Conservation (phyloP, 2,329 filamentous ascomycete genomes). For the Mycocentrospora acerina region DNA sequence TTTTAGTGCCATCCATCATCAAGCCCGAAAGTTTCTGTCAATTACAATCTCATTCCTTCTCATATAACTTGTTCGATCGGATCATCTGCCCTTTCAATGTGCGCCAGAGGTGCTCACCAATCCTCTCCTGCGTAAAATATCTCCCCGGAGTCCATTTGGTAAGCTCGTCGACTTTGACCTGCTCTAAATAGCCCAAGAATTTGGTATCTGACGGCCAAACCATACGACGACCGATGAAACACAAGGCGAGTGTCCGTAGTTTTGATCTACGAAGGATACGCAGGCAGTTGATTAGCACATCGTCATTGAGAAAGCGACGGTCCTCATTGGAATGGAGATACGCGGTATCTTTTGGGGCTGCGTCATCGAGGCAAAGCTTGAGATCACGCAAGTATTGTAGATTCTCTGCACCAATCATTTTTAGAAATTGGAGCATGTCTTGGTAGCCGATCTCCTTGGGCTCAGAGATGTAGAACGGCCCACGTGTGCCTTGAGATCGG, state of each 20-base stretch:
- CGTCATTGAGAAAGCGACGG: constrained; percentile 53
- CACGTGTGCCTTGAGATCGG: constrained; percentile 40
- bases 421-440: constrained; percentile 48
- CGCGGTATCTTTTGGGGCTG: constrained; percentile 44
- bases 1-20: too few relatives aligned
- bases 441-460: constrained; percentile 53
- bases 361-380: constrained; percentile 50
- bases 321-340: constrained; percentile 42
- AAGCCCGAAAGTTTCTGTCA: too few relatives aligned
- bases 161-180: constrained; percentile 48
- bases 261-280: constrained; percentile 46
- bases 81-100: constrained; percentile 39
- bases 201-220: constrained; percentile 40
- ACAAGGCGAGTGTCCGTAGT: constrained; percentile 46
- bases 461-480: constrained; percentile 43
- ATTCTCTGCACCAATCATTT: constrained; percentile 51
- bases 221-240: constrained; percentile 46
- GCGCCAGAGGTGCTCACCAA: constrained; percentile 31
- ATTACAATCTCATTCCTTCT: constrained; percentile 6
- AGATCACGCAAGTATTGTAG: constrained; percentile 49
- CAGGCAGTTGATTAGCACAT: constrained; percentile 48
- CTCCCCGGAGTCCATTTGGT: constrained; percentile 22
- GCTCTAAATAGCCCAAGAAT: constrained; percentile 49
- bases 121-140: constrained; percentile 32
- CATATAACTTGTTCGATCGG: constrained; percentile 42